Percentiles rank a stretch among this genome's conserved stretches.
phyloP scores from a whole-genome alignment of 306 rosid genomes.

The Canavalia gladiata region DNA sequence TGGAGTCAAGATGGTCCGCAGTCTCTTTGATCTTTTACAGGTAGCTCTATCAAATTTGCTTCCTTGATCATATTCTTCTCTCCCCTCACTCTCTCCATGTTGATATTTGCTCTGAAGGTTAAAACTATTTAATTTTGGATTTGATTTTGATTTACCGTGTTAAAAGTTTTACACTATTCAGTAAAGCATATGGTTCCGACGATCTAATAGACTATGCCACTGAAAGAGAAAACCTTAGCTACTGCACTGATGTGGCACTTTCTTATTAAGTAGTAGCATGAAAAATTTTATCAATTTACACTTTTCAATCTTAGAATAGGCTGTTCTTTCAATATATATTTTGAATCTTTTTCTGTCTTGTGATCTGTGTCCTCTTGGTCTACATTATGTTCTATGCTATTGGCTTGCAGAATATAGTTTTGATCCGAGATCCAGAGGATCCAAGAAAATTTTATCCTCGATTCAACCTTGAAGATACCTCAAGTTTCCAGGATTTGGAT shows the following conservation, averaged over 20 bases:
- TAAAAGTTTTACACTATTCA: slow-evolving; percentile 7
- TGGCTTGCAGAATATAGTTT: slow-evolving; percentile 84
- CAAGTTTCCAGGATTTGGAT: slow-evolving; percentile 87
- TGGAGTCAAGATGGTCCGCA: slow-evolving; percentile 66
- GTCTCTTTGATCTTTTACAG: slow-evolving; percentile 85
- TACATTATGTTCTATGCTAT: slow-evolving; percentile 42
- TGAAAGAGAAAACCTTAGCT: slow-evolving; percentile 20
- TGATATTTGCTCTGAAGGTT: slow-evolving; percentile 34
- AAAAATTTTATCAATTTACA: slow-evolving; percentile 30
- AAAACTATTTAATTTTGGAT: slow-evolving; percentile 9
- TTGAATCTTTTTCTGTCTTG: slow-evolving; percentile 36
- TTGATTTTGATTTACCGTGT: slow-evolving; percentile 35
- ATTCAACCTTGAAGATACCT: slow-evolving; percentile 91
- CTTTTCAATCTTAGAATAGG: neutral
- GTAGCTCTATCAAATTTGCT: slow-evolving; percentile 51
- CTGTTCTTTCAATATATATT: neutral
- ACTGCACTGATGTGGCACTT: slow-evolving; percentile 15
- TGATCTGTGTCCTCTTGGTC: slow-evolving; percentile 28
- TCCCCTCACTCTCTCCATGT: neutral
- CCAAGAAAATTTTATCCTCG: slow-evolving; percentile 90
- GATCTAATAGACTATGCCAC: neutral
- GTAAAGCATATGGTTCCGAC: slow-evolving; percentile 9
- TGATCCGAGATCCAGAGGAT: slow-evolving; percentile 86
- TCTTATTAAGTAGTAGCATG: neutral
- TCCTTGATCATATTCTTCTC: slow-evolving; percentile 19